Conservation (phyloP, 2,329 filamentous ascomycete species). For the Alternaria burnsii region DNA sequence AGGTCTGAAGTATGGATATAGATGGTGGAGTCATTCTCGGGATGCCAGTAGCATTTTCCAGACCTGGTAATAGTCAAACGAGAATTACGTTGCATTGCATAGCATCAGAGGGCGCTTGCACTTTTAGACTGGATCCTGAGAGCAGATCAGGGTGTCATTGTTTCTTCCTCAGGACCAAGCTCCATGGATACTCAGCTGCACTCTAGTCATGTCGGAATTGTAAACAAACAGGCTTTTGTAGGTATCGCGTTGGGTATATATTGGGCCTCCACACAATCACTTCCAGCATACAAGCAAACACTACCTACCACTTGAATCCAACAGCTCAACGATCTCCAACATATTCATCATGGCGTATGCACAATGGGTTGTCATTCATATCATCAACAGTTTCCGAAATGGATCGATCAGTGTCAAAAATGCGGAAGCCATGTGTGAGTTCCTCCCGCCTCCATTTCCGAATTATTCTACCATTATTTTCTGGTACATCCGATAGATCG, state of each 20-base stretch:
- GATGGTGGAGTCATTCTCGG: neutral
- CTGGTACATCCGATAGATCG: neutral
- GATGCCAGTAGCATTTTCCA: neutral
- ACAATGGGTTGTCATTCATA: neutral
- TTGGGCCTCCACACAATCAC: neutral
- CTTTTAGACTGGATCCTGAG: neutral
- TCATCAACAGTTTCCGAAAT: neutral
- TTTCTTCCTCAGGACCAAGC: neutral
- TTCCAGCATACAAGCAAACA: neutral
- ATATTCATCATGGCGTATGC: neutral
- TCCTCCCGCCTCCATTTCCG: neutral
- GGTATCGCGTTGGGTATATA: neutral
- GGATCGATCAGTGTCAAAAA: neutral
- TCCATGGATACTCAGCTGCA: neutral
- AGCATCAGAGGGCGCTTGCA: neutral
- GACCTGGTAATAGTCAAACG: neutral
- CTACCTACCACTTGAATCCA: neutral
- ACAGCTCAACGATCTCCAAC: neutral
- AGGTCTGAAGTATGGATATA: neutral
- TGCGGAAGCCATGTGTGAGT: neutral
- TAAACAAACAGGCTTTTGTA: neutral
- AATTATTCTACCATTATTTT: accelerated
- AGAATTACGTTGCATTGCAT: neutral
- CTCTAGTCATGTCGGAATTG: neutral
- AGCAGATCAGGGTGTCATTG: neutral